A percentile compares a stretch with the other conserved stretches of the same genome.
Conservation (phyloP, 495 filamentous ascomycete genomes). For the Xylaria flabelliformis region DNA sequence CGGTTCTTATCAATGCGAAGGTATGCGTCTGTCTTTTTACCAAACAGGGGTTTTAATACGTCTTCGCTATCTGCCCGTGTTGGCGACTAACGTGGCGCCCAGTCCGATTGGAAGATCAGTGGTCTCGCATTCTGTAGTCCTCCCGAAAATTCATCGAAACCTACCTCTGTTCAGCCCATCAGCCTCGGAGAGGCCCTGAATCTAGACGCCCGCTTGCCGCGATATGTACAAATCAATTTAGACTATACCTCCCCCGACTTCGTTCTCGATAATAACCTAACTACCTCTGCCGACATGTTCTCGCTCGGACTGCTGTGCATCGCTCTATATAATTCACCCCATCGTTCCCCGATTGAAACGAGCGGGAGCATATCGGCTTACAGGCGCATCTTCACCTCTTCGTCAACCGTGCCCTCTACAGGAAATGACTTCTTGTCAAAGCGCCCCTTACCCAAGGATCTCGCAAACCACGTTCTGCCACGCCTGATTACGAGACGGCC, state of each 20-base stretch:
- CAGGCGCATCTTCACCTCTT: slow-evolving; percentile 77
- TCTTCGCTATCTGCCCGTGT: not conserved
- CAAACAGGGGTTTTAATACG: not conserved
- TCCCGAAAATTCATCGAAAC: slow-evolving; percentile 69
- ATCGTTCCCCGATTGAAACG: slow-evolving; percentile 81
- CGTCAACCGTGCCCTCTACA: slow-evolving; percentile 75
- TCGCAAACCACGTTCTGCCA: slow-evolving; percentile 76
- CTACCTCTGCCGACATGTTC: slow-evolving; percentile 84
- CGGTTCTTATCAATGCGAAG: slow-evolving; percentile 94
- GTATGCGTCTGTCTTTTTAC: slow-evolving; percentile 46
- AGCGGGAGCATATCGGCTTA: slow-evolving; percentile 79
- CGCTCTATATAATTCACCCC: slow-evolving; percentile 91
- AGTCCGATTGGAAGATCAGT: slow-evolving; percentile 98
- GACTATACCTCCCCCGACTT: slow-evolving; percentile 97
- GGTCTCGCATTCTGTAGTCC: slow-evolving; percentile 89
- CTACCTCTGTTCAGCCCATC: slow-evolving; percentile 74
- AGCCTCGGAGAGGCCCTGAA: slow-evolving; percentile 84
- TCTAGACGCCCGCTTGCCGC: slow-evolving; percentile 81
- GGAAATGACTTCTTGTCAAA: slow-evolving; percentile 85
- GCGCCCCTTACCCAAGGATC: slow-evolving; percentile 76
- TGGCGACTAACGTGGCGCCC: slow-evolving; percentile 30
- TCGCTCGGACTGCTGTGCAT: slow-evolving; percentile 88
- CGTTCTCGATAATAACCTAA: slow-evolving; percentile 83
- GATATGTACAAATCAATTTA: slow-evolving; percentile 83
- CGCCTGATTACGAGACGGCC: slow-evolving; percentile 84